Conservation (phyloP, 805 yeast genomes). For the Ogataea chonburiensis region DNA sequence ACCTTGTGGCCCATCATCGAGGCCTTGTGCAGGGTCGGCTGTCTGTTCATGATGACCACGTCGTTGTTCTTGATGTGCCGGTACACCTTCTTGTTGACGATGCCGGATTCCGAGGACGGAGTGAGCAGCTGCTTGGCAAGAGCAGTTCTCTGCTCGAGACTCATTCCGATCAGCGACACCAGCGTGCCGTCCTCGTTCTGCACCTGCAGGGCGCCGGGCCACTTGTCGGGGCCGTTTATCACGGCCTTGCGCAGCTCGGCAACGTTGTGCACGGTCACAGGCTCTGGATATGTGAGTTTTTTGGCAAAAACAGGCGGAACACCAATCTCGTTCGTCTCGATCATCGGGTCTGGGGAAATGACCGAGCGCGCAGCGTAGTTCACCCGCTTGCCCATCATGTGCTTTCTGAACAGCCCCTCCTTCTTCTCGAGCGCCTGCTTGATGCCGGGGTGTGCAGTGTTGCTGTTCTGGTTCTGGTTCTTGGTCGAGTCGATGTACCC, state of each 20-base stretch:
- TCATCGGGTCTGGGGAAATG: slow-evolving; percentile 97
- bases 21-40: slow-evolving; percentile 98
- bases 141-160: slow-evolving; percentile 90
- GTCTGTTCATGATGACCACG: slow-evolving; percentile 97
- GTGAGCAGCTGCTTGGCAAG: slow-evolving; percentile 92
- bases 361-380: slow-evolving; percentile 99
- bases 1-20: slow-evolving; percentile 99
- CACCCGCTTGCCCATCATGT: slow-evolving; percentile 99
- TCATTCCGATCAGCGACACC: slow-evolving; percentile 82
- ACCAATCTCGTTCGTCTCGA: slow-evolving; percentile 97
- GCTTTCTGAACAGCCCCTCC: slow-evolving; percentile 97
- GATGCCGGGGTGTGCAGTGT: slow-evolving; percentile 87
- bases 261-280: slow-evolving; percentile 89
- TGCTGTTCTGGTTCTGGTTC: slow-evolving; percentile 68
- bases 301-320: slow-evolving; percentile 98
- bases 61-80: slow-evolving; percentile 95
- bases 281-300: slow-evolving; percentile 96
- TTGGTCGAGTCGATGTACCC: slow-evolving; percentile 91
- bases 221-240: slow-evolving; percentile 92
- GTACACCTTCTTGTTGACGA: slow-evolving; percentile 85
- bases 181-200: slow-evolving; percentile 93
- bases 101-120: slow-evolving; percentile 63
- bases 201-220: slow-evolving; percentile 98
- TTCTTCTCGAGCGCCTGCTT: slow-evolving; percentile 97
- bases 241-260: slow-evolving; percentile 92